phyloP scores from a whole-genome alignment of 164 flowering plant genomes.

The Vitis riparia region DNA sequence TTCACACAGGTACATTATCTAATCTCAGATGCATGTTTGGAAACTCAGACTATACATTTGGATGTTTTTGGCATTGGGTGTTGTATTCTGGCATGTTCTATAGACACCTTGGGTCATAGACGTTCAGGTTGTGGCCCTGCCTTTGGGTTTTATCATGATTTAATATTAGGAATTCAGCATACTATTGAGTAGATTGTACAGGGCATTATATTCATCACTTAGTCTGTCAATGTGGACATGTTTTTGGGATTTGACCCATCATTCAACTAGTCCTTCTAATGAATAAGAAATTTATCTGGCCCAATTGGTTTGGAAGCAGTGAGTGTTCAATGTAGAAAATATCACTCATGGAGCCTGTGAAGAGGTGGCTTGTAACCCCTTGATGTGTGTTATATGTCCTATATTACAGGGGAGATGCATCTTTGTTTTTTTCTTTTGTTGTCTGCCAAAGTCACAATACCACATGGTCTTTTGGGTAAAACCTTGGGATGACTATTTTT shows the following conservation, averaged over 20 bases:
- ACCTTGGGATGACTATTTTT: neutral
- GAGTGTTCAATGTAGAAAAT: neutral
- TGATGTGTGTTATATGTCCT: neutral
- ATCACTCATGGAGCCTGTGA: neutral
- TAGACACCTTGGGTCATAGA: neutral
- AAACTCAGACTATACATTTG: neutral
- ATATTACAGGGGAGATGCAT: neutral
- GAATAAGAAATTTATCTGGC: neutral
- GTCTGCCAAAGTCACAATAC: too few species aligned
- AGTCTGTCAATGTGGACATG: neutral
- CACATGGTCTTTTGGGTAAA: too few species aligned
- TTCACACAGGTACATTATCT: constrained; percentile 74
- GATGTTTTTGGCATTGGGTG: neutral
- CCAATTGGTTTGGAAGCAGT: neutral
- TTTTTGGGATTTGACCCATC: neutral
- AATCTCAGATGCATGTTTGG: neutral
- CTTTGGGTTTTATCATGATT: neutral
- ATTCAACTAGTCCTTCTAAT: neutral
- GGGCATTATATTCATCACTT: neutral
- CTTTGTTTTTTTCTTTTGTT: too few species aligned
- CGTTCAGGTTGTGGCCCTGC: neutral
- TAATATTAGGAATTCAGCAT: neutral
- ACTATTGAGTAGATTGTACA: neutral
- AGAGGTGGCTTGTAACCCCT: neutral
- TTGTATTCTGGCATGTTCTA: too few species aligned